Conservation (phyloP, 352 stramenopile genomes). For the Phytophthora hybrid region DNA sequence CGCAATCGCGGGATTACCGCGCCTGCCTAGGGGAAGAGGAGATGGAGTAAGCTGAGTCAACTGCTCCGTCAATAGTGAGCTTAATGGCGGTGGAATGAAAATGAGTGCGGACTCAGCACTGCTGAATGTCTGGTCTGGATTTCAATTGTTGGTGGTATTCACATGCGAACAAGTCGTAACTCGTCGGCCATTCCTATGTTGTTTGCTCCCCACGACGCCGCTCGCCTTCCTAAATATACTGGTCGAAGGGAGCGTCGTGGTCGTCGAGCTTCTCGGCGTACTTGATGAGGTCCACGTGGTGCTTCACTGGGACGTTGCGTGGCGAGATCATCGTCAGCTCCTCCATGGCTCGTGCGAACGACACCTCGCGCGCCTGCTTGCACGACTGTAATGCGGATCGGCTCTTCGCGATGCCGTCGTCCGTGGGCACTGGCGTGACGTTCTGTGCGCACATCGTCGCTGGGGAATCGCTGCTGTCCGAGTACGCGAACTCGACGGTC, state of each 20-base stretch:
- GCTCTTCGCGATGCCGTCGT: constrained; percentile 75
- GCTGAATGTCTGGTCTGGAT: neutral
- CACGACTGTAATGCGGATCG: constrained; percentile 73
- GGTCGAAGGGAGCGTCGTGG: constrained; percentile 60
- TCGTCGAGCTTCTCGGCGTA: constrained; percentile 85
- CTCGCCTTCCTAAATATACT: constrained; percentile 64
- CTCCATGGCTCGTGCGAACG: constrained; percentile 81
- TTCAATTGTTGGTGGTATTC: constrained; percentile 36
- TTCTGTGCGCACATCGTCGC: constrained; percentile 57
- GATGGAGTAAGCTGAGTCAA: neutral
- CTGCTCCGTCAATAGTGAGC: neutral
- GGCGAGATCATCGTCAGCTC: constrained; percentile 82
- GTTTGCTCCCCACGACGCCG: constrained; percentile 16
- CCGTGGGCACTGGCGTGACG: constrained; percentile 67
- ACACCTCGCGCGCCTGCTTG: constrained; percentile 78
- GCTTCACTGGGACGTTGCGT: constrained; percentile 79
- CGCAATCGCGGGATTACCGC: constrained; percentile 18
- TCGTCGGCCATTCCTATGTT: constrained; percentile 34
- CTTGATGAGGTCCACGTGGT: constrained; percentile 87
- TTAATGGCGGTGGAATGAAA: neutral
- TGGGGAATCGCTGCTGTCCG: constrained; percentile 37
- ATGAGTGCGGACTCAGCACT: no score
- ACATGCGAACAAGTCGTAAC: constrained; percentile 41
- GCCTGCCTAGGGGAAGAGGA: neutral
- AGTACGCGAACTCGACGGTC: constrained; percentile 76